A percentile compares a stretch with the other conserved stretches of the same genome.
Conservation (phyloP, 306 rosid genomes). For the Fagus crenata region DNA sequence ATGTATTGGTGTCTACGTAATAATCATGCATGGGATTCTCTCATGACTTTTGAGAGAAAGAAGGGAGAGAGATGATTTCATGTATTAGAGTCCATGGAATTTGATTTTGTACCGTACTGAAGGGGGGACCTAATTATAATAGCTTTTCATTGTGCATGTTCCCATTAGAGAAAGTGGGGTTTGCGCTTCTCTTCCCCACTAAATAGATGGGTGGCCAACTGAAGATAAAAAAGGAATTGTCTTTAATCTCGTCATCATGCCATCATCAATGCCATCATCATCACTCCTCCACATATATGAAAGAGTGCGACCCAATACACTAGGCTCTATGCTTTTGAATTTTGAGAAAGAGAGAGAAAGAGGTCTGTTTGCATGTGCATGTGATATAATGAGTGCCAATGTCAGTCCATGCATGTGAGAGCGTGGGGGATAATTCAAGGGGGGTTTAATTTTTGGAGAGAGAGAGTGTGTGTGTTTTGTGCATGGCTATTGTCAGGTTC, state of each 20-base stretch:
- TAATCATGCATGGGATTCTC: slow-evolving; percentile 80
- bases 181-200: slow-evolving; percentile 60
- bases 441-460: slow-evolving; percentile 4
- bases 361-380: slow-evolving; percentile 66
- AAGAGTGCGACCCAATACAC: slow-evolving; percentile 19
- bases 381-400: slow-evolving; percentile 74
- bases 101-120: slow-evolving; percentile 32
- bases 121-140: slow-evolving; percentile 67
- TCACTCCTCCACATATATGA: slow-evolving; percentile 18
- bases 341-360: neutral
- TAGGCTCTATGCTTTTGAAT: slow-evolving; percentile 9
- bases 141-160: slow-evolving; percentile 54
- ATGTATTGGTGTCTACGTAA: slow-evolving; percentile 58
- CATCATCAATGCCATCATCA: slow-evolving; percentile 78
- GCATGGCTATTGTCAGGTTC: slow-evolving; percentile 77
- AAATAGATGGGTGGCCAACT: slow-evolving; percentile 46
- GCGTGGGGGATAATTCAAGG: slow-evolving; percentile 48
- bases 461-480: slow-evolving; percentile 26
- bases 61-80: slow-evolving; percentile 33
- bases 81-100: slow-evolving; percentile 31
- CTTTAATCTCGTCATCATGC: slow-evolving; percentile 60
- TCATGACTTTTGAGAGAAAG: slow-evolving; percentile 26
- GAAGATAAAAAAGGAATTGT: slow-evolving; percentile 24
- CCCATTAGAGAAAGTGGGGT: slow-evolving; percentile 70
- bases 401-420: slow-evolving; percentile 92